A percentile compares a stretch with the other conserved stretches of the same genome.
These are phyloP conservation scores for Microbotryum scabiosae DNA, from an alignment of 1,284 basidiomycete species.

Conservation along the genomic window DNA sequence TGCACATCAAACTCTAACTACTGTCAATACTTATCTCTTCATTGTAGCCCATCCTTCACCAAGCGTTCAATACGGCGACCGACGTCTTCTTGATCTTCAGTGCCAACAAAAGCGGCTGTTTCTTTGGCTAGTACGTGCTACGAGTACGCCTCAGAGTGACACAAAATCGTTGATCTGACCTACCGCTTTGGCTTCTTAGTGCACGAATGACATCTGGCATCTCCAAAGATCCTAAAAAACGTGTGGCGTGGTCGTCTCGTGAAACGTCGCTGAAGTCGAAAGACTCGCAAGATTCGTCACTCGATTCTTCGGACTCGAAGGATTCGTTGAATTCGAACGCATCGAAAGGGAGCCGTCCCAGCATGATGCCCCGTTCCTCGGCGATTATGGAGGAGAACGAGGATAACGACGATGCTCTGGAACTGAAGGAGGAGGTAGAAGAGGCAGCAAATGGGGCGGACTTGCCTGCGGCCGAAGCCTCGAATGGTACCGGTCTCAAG, in stretches of 20 bases:
- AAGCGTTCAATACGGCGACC: conserved; percentile 77
- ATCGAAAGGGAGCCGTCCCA: too few relatives aligned
- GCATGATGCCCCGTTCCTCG: too few relatives aligned
- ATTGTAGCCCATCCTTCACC: conserved; percentile 49
- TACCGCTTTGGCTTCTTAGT: neutral
- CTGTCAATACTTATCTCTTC: conserved; percentile 2
- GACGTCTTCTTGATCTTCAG: conserved; percentile 83
- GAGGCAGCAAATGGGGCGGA: neutral
- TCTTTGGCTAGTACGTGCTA: conserved; percentile 26
- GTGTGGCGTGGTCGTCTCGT: neutral
- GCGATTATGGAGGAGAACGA: too few relatives aligned
- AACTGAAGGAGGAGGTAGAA: neutral
- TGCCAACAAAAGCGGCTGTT: conserved; percentile 71
- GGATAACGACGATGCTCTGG: neutral
- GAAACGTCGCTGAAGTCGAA: neutral
- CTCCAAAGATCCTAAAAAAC: neutral
- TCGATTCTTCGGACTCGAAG: neutral
- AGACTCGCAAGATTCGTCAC: too few relatives aligned
- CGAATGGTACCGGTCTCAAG: too few relatives aligned
- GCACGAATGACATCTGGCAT: neutral
- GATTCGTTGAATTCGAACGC: too few relatives aligned
- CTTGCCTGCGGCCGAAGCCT: neutral
- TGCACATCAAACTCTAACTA: neutral
- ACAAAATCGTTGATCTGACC: neutral
- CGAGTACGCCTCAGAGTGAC: neutral